These are phyloP conservation scores for Coemansia sp. DNA, from an alignment of 192 early-diverging fungal species.

Conservation along the genomic window DNA sequence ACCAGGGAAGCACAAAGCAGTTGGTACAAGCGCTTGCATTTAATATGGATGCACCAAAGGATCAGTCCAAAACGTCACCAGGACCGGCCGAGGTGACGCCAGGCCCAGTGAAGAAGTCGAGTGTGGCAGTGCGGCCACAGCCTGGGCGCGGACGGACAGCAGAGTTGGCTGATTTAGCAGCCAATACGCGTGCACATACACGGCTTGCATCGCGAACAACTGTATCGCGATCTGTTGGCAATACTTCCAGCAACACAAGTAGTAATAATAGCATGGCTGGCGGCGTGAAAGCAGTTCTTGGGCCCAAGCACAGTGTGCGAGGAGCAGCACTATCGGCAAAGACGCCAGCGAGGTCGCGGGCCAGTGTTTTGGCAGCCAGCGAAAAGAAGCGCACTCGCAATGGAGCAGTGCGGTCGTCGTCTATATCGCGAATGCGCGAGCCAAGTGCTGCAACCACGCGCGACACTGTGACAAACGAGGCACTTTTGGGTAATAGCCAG, in stretches of 20 bases:
- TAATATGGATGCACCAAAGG: background rate
- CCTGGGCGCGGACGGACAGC: background rate
- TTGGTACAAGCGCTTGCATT: slow-evolving; percentile 11
- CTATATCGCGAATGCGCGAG: slow-evolving; percentile 5
- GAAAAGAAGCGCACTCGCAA: slow-evolving; percentile 53
- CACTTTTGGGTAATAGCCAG: background rate
- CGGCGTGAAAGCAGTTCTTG: background rate
- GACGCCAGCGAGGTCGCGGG: slow-evolving; percentile 23
- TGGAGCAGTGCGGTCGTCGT: slow-evolving; percentile 24
- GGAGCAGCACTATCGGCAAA: slow-evolving; percentile 10
- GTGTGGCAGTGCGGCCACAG: background rate
- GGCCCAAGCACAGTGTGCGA: background rate
- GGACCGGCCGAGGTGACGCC: slow-evolving; percentile 5
- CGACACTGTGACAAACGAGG: background rate
- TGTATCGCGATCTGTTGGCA: background rate
- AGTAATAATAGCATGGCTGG: background rate
- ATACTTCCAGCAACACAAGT: background rate
- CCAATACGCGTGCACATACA: slow-evolving; percentile 14
- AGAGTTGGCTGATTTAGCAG: slow-evolving; percentile 1
- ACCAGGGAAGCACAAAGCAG: slow-evolving; percentile 24
- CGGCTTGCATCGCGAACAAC: slow-evolving; percentile 12
- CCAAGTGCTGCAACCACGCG: background rate
- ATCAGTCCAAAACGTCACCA: background rate
- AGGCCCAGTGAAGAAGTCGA: slow-evolving; percentile 2
- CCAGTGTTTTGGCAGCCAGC: slow-evolving; percentile 12